Evolutionary conservation across 768 basidiomycete species (phyloP).

Genomic region (Boletus tomentosulus): DNA sequence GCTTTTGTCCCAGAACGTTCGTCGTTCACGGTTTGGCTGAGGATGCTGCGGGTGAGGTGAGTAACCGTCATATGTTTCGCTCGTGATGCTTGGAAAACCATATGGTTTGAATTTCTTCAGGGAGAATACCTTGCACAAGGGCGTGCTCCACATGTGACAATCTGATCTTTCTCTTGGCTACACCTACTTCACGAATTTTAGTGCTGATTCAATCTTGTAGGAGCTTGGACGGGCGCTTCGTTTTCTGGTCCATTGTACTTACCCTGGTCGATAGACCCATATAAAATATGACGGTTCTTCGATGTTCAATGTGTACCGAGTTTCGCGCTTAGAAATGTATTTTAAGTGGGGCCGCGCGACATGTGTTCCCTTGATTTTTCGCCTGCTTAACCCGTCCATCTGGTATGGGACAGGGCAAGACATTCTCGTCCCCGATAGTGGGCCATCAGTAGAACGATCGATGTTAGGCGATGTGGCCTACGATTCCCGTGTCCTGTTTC

Average conservation of each 20-base stretch:
- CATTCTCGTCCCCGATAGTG: no score
- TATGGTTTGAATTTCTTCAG: slow-evolving; percentile 85
- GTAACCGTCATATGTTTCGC: slow-evolving; percentile 19
- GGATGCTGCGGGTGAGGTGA: slow-evolving; percentile 13
- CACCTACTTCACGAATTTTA: not conserved
- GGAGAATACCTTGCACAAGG: slow-evolving; percentile 68
- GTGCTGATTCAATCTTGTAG: slow-evolving; percentile 10
- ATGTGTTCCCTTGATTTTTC: no score
- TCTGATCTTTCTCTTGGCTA: slow-evolving; percentile 15
- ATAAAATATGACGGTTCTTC: not conserved
- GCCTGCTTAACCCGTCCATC: no score
- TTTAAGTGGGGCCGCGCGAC: no score
- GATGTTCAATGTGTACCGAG: not conserved
- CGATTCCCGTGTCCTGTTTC: no score
- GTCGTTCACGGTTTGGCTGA: slow-evolving; percentile 38
- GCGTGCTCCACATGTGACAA: slow-evolving; percentile 78
- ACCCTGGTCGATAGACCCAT: not conserved
- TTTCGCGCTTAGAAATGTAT: no score
- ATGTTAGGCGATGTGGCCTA: no score
- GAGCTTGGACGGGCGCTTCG: not conserved
- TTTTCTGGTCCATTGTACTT: not conserved
- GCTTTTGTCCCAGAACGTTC: slow-evolving; percentile 55
- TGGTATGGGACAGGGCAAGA: no score
- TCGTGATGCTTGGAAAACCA: slow-evolving; percentile 53
- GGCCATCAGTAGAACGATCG: no score